Percentiles rank a stretch among this genome's conserved stretches.
phyloP scores from a whole-genome alignment of 768 basidiomycete genomes.

The Inosperma sp. region DNA sequence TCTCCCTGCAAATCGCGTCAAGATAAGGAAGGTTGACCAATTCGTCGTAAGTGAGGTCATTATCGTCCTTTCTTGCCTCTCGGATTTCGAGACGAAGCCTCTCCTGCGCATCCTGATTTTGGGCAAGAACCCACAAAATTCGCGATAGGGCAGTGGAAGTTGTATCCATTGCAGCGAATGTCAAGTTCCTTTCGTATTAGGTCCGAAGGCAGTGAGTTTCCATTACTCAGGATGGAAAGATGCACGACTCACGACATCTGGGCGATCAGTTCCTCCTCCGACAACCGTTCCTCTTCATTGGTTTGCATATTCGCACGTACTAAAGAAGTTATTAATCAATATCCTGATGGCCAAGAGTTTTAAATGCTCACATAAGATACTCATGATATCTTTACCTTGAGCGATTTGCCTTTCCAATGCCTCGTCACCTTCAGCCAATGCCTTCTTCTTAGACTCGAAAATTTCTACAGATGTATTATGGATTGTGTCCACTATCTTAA shows the following conservation, averaged over 20 bases:
- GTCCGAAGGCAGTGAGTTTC: neutral
- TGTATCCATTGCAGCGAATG: slow-evolving; percentile 20
- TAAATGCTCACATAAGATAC: slow-evolving; percentile 36
- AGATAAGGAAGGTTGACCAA: slow-evolving; percentile 34
- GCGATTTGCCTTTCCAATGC: slow-evolving; percentile 31
- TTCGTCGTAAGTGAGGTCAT: slow-evolving; percentile 34
- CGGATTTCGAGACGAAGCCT: slow-evolving; percentile 35
- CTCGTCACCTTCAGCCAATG: slow-evolving; percentile 32
- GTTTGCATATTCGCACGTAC: slow-evolving; percentile 34
- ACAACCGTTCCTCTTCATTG: slow-evolving; percentile 27
- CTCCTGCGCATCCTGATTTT: slow-evolving; percentile 34
- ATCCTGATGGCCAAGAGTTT: neutral
- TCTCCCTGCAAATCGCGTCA: slow-evolving; percentile 38
- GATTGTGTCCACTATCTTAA: slow-evolving; percentile 33
- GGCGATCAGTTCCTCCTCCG: slow-evolving; percentile 32
- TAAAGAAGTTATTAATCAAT: slow-evolving; percentile 7
- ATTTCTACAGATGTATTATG: slow-evolving; percentile 34
- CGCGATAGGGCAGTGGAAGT: slow-evolving; percentile 36
- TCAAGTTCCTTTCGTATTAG: slow-evolving; percentile 19
- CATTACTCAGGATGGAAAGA: too few relatives aligned
- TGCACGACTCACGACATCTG: slow-evolving; percentile 29
- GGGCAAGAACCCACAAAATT: slow-evolving; percentile 34
- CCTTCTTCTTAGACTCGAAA: slow-evolving; percentile 33
- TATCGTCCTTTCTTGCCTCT: slow-evolving; percentile 18
- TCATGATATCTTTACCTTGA: slow-evolving; percentile 45